These are phyloP conservation scores for Stylosanthes scabra DNA, from an alignment of 331 rosid genomes.

Conservation along the genomic window DNA sequence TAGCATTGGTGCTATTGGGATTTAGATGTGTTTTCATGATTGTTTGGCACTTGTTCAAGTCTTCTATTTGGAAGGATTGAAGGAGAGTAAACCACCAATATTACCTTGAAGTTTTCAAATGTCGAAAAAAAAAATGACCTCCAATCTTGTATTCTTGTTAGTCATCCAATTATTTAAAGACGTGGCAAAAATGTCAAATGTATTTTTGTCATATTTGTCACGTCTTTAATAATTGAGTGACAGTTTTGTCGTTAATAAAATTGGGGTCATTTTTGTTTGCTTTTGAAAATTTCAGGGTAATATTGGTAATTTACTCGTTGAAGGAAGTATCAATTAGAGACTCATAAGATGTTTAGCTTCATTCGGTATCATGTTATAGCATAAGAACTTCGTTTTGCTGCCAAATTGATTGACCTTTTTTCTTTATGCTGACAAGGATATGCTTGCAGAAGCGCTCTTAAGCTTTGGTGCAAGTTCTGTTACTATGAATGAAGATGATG, in stretches of 20 bases:
- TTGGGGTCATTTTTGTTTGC: too few relatives aligned
- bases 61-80: neutral
- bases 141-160: too few relatives aligned
- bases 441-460: constrained; percentile 85
- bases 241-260: too few relatives aligned
- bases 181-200: too few relatives aligned
- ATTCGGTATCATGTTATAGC: neutral
- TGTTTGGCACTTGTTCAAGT: constrained; percentile 22
- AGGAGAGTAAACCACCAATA: too few relatives aligned
- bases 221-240: too few relatives aligned
- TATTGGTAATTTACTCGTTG: too few relatives aligned
- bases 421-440: constrained; percentile 63
- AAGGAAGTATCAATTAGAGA: constrained; percentile 27
- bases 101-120: too few relatives aligned
- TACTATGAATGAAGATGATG: constrained; percentile 59
- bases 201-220: too few relatives aligned
- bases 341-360: constrained; percentile 20
- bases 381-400: neutral
- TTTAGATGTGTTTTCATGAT: constrained; percentile 23
- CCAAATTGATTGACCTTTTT: constrained; percentile 34
- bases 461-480: constrained; percentile 89
- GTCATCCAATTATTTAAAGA: too few relatives aligned
- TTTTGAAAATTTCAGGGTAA: too few relatives aligned
- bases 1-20: constrained; percentile 23
- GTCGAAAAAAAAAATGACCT: too few relatives aligned